Evolutionary conservation across 805 yeast species (phyloP), one percentile per base, ranked within the genome.

Genomic region (Sugiyamaella qingdaonensis): DNA sequence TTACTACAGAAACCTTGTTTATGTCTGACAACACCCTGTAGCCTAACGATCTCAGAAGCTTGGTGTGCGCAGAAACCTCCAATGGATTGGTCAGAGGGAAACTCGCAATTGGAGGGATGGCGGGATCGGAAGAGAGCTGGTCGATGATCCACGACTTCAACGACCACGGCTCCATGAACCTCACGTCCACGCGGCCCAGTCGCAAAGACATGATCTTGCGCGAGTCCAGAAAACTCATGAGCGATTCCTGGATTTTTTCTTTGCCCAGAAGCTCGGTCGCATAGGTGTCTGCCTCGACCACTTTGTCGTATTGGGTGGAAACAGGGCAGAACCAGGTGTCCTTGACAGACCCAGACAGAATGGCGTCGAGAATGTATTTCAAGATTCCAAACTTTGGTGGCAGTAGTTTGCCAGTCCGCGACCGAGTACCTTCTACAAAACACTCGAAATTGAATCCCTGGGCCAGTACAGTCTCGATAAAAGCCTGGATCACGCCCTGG

Each of bases 351-450:
- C 81, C 81, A 19, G 73, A 64, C 27, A 73, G 61, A 34, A 78
- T 72, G 13, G 80, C 71, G 52, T 77, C 78, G 34, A 76, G 67
- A 42, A 81, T 69, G 45, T 74, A 76, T 63, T 81, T 81, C 57
- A 81, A 71, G 46, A 81, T 77, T 4, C 86, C 86, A 61, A 78
- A 80, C 62, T 81, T 82, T 11, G 86, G 86, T 24, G 81, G 71
- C 19, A 82, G 70, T 33, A 81, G 68, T 61, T 82, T 82, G n/a
- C 86, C 86, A 56, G 82, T 81, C 54, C 86, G 71, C 1, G 85
- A 80, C 37, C 86, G 73, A 1, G 84, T 79, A n/a, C 86, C 86
- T 64, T 81, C 86, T 48, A 81, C 78, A 59, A 81, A 81, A 54
- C 83, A 80, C 61, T 82, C 85, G 56, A 81, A 69, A 57, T 76